A percentile compares a stretch with the other conserved stretches of the same genome.
These are phyloP conservation scores for Acacia confusa DNA, from an alignment of 306 rosid genomes.

Conservation along the genomic window DNA sequence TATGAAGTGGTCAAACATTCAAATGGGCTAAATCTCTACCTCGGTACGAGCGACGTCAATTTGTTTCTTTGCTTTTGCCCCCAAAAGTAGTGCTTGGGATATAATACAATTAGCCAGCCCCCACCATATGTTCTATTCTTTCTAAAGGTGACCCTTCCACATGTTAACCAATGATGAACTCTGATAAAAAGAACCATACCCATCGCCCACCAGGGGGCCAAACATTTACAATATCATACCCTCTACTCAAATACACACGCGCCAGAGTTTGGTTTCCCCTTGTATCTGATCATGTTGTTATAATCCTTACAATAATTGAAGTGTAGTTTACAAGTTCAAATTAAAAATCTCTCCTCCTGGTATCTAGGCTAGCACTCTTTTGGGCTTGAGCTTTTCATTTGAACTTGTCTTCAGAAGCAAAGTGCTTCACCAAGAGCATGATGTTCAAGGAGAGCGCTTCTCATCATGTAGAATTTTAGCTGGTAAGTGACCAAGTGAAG, in stretches of 20 bases:
- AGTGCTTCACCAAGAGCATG: too few relatives aligned
- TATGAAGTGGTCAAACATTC: slow-evolving; percentile 53
- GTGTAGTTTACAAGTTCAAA: too few relatives aligned
- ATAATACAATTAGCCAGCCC: slow-evolving; percentile 17
- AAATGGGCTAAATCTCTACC: slow-evolving; percentile 30
- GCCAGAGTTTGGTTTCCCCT: background rate
- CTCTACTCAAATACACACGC: background rate
- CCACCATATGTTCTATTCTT: slow-evolving; percentile 36
- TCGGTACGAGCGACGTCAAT: slow-evolving; percentile 71
- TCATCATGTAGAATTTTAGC: too few relatives aligned
- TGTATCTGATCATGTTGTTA: background rate
- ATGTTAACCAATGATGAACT: slow-evolving; percentile 40
- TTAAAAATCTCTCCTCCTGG: too few relatives aligned
- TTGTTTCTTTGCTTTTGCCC: slow-evolving; percentile 27
- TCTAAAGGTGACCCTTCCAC: slow-evolving; percentile 40
- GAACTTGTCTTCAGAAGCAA: too few relatives aligned
- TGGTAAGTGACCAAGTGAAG: too few relatives aligned
- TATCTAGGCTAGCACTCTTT: too few relatives aligned
- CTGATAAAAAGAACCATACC: slow-evolving; percentile 9
- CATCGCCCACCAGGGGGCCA: background rate
- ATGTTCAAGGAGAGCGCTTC: too few relatives aligned
- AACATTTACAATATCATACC: background rate
- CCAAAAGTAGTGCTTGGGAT: background rate
- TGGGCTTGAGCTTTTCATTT: too few relatives aligned
- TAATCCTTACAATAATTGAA: too few relatives aligned